A percentile compares a stretch with the other conserved stretches of the same genome.
These are phyloP conservation scores for Debaryomyces prosopidis DNA, from an alignment of 805 yeast species.

Conservation along the genomic window DNA sequence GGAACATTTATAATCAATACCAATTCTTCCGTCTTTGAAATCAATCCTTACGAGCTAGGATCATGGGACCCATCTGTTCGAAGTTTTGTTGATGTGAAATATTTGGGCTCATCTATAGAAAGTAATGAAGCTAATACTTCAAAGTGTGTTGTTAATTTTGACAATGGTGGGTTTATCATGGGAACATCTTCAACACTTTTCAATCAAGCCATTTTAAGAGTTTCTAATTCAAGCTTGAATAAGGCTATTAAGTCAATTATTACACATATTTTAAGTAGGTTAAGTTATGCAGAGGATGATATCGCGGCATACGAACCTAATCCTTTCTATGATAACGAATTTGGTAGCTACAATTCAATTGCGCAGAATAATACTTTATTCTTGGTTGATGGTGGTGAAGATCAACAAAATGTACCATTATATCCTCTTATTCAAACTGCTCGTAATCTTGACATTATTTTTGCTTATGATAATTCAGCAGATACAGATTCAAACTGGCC, in stretches of 20 bases:
- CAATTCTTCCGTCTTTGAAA: slow-evolving; percentile 63
- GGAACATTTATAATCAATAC: slow-evolving; percentile 52
- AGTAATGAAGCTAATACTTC: slow-evolving; percentile 16
- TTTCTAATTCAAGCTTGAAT: slow-evolving; percentile 21
- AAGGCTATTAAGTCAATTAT: slow-evolving; percentile 24
- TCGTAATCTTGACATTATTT: slow-evolving; percentile 40
- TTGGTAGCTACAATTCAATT: slow-evolving; percentile 17
- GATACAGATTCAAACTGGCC: slow-evolving; percentile 43
- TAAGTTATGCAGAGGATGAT: slow-evolving; percentile 30
- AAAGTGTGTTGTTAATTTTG: slow-evolving; percentile 30
- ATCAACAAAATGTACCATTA: slow-evolving; percentile 41
- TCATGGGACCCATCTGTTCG: slow-evolving; percentile 42
- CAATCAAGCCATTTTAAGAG: slow-evolving; percentile 30
- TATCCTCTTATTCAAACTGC: slow-evolving; percentile 39
- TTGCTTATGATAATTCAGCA: slow-evolving; percentile 45
- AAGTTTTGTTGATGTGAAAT: slow-evolving; percentile 29
- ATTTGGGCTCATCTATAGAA: slow-evolving; percentile 27
- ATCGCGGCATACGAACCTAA: slow-evolving; percentile 42
- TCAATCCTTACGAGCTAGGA: slow-evolving; percentile 41
- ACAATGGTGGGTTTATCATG: slow-evolving; percentile 41
- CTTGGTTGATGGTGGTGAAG: slow-evolving; percentile 47
- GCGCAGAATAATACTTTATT: slow-evolving; percentile 28
- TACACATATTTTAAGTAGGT: slow-evolving; percentile 20
- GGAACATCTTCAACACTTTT: slow-evolving; percentile 42
- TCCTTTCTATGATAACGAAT: slow-evolving; percentile 33